Percentiles rank a stretch among this genome's conserved stretches.
These are phyloP conservation scores for Rhizophlyctis rosea DNA, from an alignment of 192 early-diverging fungal genomes.

Conservation along the genomic window DNA sequence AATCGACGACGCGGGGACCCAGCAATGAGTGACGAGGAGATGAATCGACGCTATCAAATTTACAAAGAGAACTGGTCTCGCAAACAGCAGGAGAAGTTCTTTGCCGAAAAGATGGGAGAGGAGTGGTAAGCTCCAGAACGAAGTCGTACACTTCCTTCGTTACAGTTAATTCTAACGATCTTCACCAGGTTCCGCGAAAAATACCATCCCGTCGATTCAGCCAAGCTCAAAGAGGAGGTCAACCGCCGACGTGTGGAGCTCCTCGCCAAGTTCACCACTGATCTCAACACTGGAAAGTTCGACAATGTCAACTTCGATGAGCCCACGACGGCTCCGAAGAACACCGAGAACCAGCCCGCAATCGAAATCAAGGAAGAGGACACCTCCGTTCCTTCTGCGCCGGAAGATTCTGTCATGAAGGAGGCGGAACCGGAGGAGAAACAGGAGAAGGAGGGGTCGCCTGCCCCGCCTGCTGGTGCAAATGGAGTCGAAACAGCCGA, in stretches of 20 bases:
- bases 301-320: conserved; percentile 64
- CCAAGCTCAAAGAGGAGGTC: conserved; percentile 49
- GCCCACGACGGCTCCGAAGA: conserved; percentile 22
- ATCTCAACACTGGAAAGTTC: conserved; percentile 68
- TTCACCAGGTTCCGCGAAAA: conserved; percentile 72
- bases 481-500: conserved; percentile 1
- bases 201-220: conserved; percentile 78
- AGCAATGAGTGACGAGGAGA: conserved; percentile 73
- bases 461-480: conserved; percentile 31
- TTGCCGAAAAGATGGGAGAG: conserved; percentile 69
- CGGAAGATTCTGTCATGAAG: too few relatives aligned
- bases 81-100: conserved; percentile 70
- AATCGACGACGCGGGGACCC: conserved; percentile 4
- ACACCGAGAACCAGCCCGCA: conserved; percentile 19
- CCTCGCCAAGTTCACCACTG: conserved; percentile 58
- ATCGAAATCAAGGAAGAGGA: background rate
- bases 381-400: too few relatives aligned
- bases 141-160: background rate
- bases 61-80: conserved; percentile 78
- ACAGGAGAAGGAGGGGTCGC: conserved; percentile 13
- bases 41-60: conserved; percentile 71
- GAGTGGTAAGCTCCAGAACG: conserved; percentile 69
- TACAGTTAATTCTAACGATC: background rate
- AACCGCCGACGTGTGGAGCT: conserved; percentile 51
- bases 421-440: conserved; percentile 8